Evolutionary conservation across 139 green algal genomes (phyloP).

Genomic region (Closterium sp.): DNA sequence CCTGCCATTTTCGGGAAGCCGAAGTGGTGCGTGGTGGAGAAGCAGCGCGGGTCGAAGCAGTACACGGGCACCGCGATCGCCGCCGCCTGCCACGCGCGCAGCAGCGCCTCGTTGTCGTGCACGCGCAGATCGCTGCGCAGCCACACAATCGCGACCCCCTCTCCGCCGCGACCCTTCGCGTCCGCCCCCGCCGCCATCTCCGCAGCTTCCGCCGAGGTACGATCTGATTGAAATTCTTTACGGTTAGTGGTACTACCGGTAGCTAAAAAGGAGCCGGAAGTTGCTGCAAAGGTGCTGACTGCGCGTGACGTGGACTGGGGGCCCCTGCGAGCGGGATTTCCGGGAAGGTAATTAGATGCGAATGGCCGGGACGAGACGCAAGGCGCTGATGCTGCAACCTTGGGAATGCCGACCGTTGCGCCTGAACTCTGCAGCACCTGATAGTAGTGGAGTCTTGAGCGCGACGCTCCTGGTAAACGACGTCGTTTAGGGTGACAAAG

Average conservation of each 20-base stretch:
- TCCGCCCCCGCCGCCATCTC: neutral
- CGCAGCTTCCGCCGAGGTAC: neutral
- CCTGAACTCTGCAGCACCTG: too few species aligned
- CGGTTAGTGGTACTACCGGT: neutral
- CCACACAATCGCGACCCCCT: constrained; percentile 69
- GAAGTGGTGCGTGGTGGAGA: constrained; percentile 50
- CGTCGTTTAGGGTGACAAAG: too few species aligned
- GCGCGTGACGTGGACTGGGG: neutral
- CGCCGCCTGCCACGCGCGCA: neutral
- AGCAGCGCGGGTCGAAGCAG: constrained; percentile 84
- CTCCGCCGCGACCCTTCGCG: neutral
- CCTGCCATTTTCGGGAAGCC: constrained; percentile 35
- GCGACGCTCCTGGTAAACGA: too few species aligned
- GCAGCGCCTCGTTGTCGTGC: constrained; percentile 76
- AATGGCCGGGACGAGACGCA: too few species aligned
- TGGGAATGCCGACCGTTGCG: neutral
- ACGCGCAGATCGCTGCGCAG: constrained; percentile 87
- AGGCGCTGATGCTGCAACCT: neutral
- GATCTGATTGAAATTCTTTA: neutral
- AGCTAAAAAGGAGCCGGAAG: constrained; percentile 28
- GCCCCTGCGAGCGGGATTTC: too few species aligned
- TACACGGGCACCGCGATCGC: constrained; percentile 85
- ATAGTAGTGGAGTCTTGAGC: too few species aligned
- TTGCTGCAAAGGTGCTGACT: constrained; percentile 11
- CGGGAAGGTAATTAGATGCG: too few species aligned